These are phyloP conservation scores for Suillus hirtellus DNA, from an alignment of 768 basidiomycete species.

Conservation along the genomic window DNA sequence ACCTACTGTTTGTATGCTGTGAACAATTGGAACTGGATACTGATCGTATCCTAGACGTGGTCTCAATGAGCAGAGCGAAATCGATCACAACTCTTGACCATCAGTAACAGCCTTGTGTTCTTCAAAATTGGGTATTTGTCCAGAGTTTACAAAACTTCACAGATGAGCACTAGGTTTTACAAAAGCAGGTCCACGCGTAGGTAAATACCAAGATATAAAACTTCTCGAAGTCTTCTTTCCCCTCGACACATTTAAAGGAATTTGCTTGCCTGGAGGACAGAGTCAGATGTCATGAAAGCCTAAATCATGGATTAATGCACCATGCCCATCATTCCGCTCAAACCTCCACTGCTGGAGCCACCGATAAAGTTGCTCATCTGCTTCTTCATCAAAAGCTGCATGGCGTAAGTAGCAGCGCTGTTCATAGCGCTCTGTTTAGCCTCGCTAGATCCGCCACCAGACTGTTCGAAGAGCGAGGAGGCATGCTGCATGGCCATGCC, in stretches of 20 bases:
- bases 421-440: slow-evolving; percentile 82
- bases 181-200: not conserved
- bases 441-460: slow-evolving; percentile 60
- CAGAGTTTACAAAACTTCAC: not conserved
- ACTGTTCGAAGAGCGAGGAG: slow-evolving; percentile 59
- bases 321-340: slow-evolving; percentile 59
- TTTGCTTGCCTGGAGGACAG: slow-evolving; percentile 30
- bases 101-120: not conserved
- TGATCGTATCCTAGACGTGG: not conserved
- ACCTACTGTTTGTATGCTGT: not conserved
- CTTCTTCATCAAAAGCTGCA: slow-evolving; percentile 78
- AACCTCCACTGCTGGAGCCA: slow-evolving; percentile 70
- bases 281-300: slow-evolving; percentile 1
- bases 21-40: not conserved
- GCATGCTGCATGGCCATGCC: slow-evolving; percentile 87
- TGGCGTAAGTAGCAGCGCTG: slow-evolving; percentile 80
- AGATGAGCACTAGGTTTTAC: not conserved
- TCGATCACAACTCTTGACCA: not conserved
- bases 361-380: slow-evolving; percentile 56
- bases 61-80: not conserved
- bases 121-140: not conserved
- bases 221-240: not conserved
- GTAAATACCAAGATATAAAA: not conserved
- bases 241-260: slow-evolving; percentile 22
- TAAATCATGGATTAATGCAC: slow-evolving; percentile 42